A percentile compares a stretch with the other conserved stretches of the same genome.
Evolutionary conservation across 2,329 filamentous ascomycete genomes (phyloP).

Genomic region (Hypoxylon sp.): DNA sequence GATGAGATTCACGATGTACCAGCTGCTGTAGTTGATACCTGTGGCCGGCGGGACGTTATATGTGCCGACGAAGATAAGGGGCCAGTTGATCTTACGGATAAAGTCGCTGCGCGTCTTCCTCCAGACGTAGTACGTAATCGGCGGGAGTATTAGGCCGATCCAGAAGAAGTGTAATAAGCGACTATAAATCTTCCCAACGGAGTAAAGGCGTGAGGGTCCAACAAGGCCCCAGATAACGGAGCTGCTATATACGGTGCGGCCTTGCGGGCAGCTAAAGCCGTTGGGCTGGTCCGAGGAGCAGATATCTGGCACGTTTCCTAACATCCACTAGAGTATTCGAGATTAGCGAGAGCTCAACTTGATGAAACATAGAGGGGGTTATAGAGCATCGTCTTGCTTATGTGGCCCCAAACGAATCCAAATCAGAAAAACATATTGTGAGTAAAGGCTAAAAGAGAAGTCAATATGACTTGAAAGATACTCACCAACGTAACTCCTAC

Average conservation of each 20-base stretch:
- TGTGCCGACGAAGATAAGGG: constrained; percentile 57
- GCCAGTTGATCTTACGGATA: constrained; percentile 57
- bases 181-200: constrained; percentile 63
- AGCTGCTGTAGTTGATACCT: constrained; percentile 56
- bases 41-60: constrained; percentile 59
- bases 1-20: constrained; percentile 62
- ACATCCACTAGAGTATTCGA: constrained; percentile 49
- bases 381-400: not conserved
- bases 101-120: constrained; percentile 57
- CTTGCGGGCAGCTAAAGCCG: constrained; percentile 65
- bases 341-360: constrained; percentile 1
- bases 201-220: constrained; percentile 65
- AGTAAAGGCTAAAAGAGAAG: not conserved
- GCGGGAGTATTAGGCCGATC: constrained; percentile 61
- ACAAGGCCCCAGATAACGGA: constrained; percentile 68
- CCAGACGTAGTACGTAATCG: constrained; percentile 60
- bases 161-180: constrained; percentile 66
- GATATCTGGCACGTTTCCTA: constrained; percentile 59
- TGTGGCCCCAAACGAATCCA: too few relatives aligned
- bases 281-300: constrained; percentile 60
- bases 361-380: not conserved
- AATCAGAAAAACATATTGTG: too few relatives aligned
- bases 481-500: constrained; percentile 53
- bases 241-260: constrained; percentile 64
- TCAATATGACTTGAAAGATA: not conserved